Conservation (phyloP, 345 rosid species). For the Lagerstroemia speciosa region DNA sequence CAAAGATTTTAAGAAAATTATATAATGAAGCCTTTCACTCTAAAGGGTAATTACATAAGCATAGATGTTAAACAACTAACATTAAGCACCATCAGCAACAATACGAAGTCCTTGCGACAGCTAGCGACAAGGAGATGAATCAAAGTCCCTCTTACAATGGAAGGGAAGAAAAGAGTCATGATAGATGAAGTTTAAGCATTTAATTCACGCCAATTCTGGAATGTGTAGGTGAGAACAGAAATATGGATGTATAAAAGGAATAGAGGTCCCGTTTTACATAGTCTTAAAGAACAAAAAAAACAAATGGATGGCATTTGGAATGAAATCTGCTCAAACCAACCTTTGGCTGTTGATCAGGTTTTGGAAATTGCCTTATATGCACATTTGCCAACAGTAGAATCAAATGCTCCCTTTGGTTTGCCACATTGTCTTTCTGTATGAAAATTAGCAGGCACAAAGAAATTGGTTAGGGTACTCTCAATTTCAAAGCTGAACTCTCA, state of each 20-base stretch:
- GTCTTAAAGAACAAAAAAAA: neutral
- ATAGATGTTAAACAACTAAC: neutral
- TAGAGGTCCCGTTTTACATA: neutral
- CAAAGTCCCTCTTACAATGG: neutral
- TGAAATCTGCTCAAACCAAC: conserved; percentile 28
- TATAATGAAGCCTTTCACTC: neutral
- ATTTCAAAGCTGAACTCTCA: conserved; percentile 1
- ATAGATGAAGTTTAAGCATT: neutral
- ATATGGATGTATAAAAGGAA: neutral
- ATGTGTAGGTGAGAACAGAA: neutral
- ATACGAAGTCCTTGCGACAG: neutral
- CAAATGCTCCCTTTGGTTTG: conserved; percentile 98
- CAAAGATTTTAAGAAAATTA: neutral
- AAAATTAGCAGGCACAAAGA: conserved; percentile 8
- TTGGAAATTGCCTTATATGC: conserved; percentile 88
- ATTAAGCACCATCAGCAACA: neutral
- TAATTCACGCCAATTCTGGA: neutral
- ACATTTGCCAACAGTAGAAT: conserved; percentile 94
- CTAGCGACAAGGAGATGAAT: neutral
- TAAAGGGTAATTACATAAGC: neutral
- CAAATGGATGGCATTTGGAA: neutral
- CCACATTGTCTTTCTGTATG: conserved; percentile 88
- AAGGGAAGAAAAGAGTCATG: neutral
- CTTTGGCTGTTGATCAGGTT: conserved; percentile 98
- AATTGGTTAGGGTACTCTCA: conserved; percentile 3